Percentiles rank a stretch among this genome's conserved stretches.
These are phyloP conservation scores for Nakazawaea wickerhamii DNA, from an alignment of 805 yeast species.

Conservation along the genomic window DNA sequence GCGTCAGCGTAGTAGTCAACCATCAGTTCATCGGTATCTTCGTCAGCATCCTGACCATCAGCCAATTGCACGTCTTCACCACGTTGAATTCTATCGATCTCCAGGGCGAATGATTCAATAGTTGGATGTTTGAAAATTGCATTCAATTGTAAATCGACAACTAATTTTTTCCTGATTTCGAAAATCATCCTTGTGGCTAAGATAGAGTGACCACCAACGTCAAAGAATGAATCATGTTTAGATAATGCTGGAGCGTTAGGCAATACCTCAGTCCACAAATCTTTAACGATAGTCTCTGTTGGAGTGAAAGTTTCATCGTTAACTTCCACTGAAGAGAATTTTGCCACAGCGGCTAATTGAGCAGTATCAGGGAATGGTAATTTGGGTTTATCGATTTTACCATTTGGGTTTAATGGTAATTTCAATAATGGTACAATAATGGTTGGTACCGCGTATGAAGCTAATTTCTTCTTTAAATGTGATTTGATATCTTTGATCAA, in stretches of 20 bases:
- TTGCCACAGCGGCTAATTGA: constrained; percentile 73
- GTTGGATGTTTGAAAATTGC: constrained; percentile 89
- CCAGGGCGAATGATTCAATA: constrained; percentile 68
- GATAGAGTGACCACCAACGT: constrained; percentile 96
- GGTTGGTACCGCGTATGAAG: constrained; percentile 90
- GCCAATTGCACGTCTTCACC: constrained; percentile 43
- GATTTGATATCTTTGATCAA: constrained; percentile 75
- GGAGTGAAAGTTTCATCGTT: constrained; percentile 53
- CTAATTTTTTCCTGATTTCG: constrained; percentile 72
- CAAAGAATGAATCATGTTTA: constrained; percentile 87
- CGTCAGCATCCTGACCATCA: constrained; percentile 26
- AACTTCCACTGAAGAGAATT: constrained; percentile 36
- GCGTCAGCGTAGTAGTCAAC: constrained; percentile 75
- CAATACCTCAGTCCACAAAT: constrained; percentile 79
- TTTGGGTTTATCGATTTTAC: constrained; percentile 96
- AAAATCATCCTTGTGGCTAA: constrained; percentile 96
- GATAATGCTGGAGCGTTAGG: constrained; percentile 82
- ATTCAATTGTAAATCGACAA: constrained; percentile 83
- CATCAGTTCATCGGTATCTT: constrained; percentile 18
- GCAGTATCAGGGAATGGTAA: constrained; percentile 91
- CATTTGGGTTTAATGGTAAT: constrained; percentile 94
- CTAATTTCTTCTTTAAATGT: constrained; percentile 83
- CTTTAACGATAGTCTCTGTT: constrained; percentile 64
- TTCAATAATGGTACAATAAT: constrained; percentile 81
- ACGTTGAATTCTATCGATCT: constrained; percentile 52